Conservation (phyloP, 2,329 filamentous ascomycete species). For the Ophiostoma triangulosporum region DNA sequence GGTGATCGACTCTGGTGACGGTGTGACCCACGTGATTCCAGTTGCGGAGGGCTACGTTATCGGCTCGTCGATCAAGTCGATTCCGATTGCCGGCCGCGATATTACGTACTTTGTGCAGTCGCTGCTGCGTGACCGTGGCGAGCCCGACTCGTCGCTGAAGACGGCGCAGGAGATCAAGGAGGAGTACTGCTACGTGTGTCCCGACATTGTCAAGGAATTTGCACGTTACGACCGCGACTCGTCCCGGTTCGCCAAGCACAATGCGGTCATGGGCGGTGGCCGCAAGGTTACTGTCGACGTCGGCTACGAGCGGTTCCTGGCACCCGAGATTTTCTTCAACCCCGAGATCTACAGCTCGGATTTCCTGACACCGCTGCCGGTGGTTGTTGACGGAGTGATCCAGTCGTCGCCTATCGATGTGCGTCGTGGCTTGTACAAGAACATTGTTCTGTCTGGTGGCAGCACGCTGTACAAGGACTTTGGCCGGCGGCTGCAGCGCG, state of each 20-base stretch:
- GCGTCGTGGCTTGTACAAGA: conserved; percentile 94
- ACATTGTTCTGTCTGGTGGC: conserved; percentile 94
- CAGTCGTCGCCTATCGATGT: conserved; percentile 97
- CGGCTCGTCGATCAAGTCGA: conserved; percentile 96
- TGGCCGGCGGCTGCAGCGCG: conserved; percentile 84
- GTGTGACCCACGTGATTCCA: conserved; percentile 97
- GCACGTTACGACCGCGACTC: conserved; percentile 86
- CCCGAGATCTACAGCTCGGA: conserved; percentile 99
- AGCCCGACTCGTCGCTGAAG: conserved; percentile 92
- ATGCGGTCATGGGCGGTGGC: conserved; percentile 74
- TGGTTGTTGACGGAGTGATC: conserved; percentile 90
- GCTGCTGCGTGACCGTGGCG: conserved; percentile 84
- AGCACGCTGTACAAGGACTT: conserved; percentile 99
- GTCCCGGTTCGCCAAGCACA: conserved; percentile 80
- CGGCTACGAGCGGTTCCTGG: conserved; percentile 94
- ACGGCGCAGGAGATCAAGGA: conserved; percentile 98
- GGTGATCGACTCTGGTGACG: conserved; percentile 96
- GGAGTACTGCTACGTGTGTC: conserved; percentile 95
- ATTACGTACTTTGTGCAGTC: conserved; percentile 99
- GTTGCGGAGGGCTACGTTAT: conserved; percentile 98
- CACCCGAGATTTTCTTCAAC: conserved; percentile 99
- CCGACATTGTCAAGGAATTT: conserved; percentile 98
- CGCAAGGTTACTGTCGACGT: conserved; percentile 78
- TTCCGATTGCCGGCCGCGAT: conserved; percentile 93
- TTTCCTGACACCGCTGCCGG: conserved; percentile 88